Conservation (phyloP, 352 stramenopile species). For the Globisporangium paddicum region DNA sequence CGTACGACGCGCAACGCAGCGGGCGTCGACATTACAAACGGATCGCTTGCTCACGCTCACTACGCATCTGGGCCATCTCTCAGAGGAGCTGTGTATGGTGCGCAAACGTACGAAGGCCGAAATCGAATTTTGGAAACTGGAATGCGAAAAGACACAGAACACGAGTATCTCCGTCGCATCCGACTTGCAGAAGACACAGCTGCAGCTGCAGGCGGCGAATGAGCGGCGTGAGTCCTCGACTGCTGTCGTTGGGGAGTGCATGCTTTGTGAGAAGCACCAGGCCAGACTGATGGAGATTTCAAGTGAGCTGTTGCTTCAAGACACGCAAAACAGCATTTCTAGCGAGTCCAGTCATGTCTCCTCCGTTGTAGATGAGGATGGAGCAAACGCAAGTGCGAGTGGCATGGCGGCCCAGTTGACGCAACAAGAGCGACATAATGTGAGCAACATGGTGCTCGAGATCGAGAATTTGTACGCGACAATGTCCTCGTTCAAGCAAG, state of each 20-base stretch:
- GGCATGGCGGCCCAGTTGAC: slow-evolving; percentile 16
- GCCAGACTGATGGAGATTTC: slow-evolving; percentile 45
- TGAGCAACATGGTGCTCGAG: slow-evolving; percentile 38
- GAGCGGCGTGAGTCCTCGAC: background rate
- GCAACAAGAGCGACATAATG: slow-evolving; percentile 28
- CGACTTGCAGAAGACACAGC: slow-evolving; percentile 27
- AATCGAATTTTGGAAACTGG: slow-evolving; percentile 62
- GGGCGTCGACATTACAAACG: slow-evolving; percentile 46
- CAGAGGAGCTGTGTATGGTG: slow-evolving; percentile 61
- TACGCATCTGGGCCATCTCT: slow-evolving; percentile 59
- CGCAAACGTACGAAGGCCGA: slow-evolving; percentile 53
- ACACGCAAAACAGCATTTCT: slow-evolving; percentile 8
- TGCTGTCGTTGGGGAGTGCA: slow-evolving; percentile 14
- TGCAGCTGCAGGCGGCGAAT: slow-evolving; percentile 25
- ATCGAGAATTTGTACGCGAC: slow-evolving; percentile 41
- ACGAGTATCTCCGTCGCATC: slow-evolving; percentile 30
- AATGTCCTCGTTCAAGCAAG: slow-evolving; percentile 31
- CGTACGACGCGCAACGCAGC: slow-evolving; percentile 41
- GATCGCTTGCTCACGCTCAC: slow-evolving; percentile 60
- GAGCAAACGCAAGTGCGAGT: background rate
- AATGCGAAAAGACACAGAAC: slow-evolving; percentile 64
- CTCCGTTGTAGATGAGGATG: slow-evolving; percentile 13
- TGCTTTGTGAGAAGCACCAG: slow-evolving; percentile 51
- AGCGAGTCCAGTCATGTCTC: background rate
- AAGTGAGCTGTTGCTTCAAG: slow-evolving; percentile 22